Percentiles rank a stretch among this genome's conserved stretches.
phyloP scores from a whole-genome alignment of 139 green algal species.

The Yamagishiella unicocca region DNA sequence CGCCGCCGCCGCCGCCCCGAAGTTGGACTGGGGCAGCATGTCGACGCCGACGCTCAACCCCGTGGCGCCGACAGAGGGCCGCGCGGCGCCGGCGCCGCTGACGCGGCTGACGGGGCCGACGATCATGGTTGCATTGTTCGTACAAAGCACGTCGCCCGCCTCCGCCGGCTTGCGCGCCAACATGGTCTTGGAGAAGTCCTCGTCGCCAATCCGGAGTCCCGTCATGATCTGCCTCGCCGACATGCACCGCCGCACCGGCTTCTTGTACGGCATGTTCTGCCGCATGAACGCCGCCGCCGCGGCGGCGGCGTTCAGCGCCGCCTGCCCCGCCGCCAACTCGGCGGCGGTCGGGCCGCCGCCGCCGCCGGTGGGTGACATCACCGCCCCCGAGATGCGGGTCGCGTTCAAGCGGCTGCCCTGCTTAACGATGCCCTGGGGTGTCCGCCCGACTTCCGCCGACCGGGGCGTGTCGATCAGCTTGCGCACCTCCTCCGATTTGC shows the following conservation, averaged over 20 bases:
- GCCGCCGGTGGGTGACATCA: background rate
- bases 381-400: background rate
- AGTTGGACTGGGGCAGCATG: background rate
- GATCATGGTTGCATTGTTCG: background rate
- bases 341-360: background rate
- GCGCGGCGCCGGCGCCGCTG: background rate
- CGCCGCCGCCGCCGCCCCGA: background rate
- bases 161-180: background rate
- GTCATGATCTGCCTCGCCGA: conserved; percentile 21
- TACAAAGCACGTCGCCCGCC: too few species aligned
- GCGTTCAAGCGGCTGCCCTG: background rate
- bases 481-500: background rate
- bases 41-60: background rate
- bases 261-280: background rate
- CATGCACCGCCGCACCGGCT: conserved; percentile 8
- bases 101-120: background rate
- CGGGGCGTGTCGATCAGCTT: background rate
- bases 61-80: too few species aligned
- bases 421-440: background rate
- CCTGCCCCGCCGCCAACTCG: background rate
- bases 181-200: background rate
- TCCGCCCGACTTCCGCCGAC: background rate
- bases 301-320: background rate
- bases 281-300: conserved; percentile 15
- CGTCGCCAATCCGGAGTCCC: background rate